A percentile compares a stretch with the other conserved stretches of the same genome.
Evolutionary conservation across 2,329 filamentous ascomycete species (phyloP).

Genomic region (Penicillium sp.): DNA sequence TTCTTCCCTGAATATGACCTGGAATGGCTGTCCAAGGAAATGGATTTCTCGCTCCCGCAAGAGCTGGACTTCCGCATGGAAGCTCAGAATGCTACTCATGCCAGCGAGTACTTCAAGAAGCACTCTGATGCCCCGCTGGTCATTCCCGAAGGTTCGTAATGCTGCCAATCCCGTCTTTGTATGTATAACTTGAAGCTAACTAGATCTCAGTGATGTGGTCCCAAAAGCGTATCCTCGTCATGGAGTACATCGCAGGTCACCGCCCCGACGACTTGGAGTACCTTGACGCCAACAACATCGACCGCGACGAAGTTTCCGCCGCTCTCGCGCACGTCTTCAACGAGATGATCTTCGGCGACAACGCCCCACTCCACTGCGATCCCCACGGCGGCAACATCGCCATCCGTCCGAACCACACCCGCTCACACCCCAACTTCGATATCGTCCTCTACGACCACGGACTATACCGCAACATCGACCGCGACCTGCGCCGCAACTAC

Average conservation of each 20-base stretch:
- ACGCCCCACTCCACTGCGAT: slow-evolving; percentile 91
- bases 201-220: slow-evolving; percentile 72
- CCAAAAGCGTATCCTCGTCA: slow-evolving; percentile 83
- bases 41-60: slow-evolving; percentile 85
- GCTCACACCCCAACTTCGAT: slow-evolving; percentile 77
- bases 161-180: background rate
- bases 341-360: slow-evolving; percentile 95
- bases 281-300: slow-evolving; percentile 80
- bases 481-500: slow-evolving; percentile 75
- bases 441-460: slow-evolving; percentile 96
- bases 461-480: slow-evolving; percentile 87
- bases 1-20: slow-evolving; percentile 98
- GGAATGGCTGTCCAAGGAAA: slow-evolving; percentile 91
- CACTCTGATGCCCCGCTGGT: slow-evolving; percentile 76
- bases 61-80: slow-evolving; percentile 89
- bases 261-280: slow-evolving; percentile 87
- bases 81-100: slow-evolving; percentile 76
- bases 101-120: slow-evolving; percentile 75
- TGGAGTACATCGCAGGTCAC: slow-evolving; percentile 86
- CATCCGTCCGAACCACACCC: slow-evolving; percentile 70
- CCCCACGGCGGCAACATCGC: slow-evolving; percentile 96
- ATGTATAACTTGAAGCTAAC: slow-evolving; percentile 16
- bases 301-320: slow-evolving; percentile 92
- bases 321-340: slow-evolving; percentile 92
- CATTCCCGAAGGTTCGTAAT: slow-evolving; percentile 64